Conservation (phyloP, 2,329 filamentous ascomycete species). For the Penicillium expansum region DNA sequence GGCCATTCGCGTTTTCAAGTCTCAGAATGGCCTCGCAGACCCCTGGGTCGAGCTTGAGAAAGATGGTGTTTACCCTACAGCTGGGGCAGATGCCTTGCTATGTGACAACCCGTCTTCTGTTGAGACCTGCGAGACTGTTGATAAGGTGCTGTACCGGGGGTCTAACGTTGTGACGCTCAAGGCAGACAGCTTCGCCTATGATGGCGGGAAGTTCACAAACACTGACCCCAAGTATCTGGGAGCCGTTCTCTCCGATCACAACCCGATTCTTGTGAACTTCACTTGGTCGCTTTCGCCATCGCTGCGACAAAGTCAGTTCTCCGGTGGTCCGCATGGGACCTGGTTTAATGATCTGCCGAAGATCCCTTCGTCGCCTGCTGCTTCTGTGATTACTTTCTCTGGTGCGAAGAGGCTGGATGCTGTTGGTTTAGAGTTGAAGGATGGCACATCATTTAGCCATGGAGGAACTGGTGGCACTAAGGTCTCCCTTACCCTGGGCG, state of each 20-base stretch:
- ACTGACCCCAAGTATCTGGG: slow-evolving; percentile 44
- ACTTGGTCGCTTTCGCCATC: slow-evolving; percentile 49
- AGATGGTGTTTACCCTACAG: no score
- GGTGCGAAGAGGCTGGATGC: slow-evolving; percentile 53
- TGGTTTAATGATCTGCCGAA: slow-evolving; percentile 58
- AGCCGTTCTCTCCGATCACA: slow-evolving; percentile 60
- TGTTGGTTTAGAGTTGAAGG: slow-evolving; percentile 49
- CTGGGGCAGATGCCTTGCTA: slow-evolving; percentile 35
- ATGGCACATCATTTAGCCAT: slow-evolving; percentile 52
- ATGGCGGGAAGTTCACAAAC: slow-evolving; percentile 56
- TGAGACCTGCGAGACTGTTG: slow-evolving; percentile 62
- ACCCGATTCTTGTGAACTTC: slow-evolving; percentile 50
- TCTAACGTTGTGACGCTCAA: slow-evolving; percentile 52
- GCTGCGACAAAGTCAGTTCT: slow-evolving; percentile 40
- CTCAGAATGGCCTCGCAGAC: no score
- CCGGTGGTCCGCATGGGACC: slow-evolving; percentile 29
- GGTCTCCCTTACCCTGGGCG: slow-evolving; percentile 45
- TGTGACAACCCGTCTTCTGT: slow-evolving; percentile 59
- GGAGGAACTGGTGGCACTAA: slow-evolving; percentile 54
- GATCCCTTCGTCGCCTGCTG: slow-evolving; percentile 31
- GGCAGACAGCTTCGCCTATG: slow-evolving; percentile 50
- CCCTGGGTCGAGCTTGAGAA: no score
- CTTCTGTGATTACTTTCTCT: slow-evolving; percentile 42
- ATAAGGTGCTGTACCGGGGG: slow-evolving; percentile 56
- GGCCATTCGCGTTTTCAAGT: no score